Conservation (phyloP, 2,329 filamentous ascomycete genomes). For the Cadophora gregata region DNA sequence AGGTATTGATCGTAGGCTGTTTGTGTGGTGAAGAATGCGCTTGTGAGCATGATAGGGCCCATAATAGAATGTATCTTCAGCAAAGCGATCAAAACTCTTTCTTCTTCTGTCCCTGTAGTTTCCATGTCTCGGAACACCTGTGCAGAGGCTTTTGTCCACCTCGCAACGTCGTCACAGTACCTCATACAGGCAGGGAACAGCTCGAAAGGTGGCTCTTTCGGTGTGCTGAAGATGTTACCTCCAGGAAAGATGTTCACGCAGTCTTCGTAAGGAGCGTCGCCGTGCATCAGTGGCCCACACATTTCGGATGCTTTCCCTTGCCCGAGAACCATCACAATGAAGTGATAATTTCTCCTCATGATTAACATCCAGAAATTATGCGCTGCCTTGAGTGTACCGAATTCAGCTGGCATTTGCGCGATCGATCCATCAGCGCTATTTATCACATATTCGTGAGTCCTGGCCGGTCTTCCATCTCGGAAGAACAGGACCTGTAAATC, state of each 20-base stretch:
- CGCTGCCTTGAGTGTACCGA: slow-evolving; percentile 2
- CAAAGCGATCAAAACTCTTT: slow-evolving; percentile 20
- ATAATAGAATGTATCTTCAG: slow-evolving; percentile 21
- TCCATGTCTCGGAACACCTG: slow-evolving; percentile 7
- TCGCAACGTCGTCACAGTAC: slow-evolving; percentile 23
- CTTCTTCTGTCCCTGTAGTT: slow-evolving; percentile 12
- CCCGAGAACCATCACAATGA: slow-evolving; percentile 10
- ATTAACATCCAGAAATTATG: slow-evolving; percentile 21
- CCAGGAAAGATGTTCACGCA: slow-evolving; percentile 21
- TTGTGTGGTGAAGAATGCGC: slow-evolving; percentile 20
- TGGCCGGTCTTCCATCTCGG: slow-evolving; percentile 16
- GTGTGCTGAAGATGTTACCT: slow-evolving; percentile 20
- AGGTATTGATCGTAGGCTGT: slow-evolving; percentile 23
- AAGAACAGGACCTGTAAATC: slow-evolving; percentile 28
- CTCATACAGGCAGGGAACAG: slow-evolving; percentile 13
- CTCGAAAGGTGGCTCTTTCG: slow-evolving; percentile 21
- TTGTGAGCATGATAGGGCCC: slow-evolving; percentile 26
- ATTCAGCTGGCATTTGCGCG: slow-evolving; percentile 15
- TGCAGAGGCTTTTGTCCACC: slow-evolving; percentile 16
- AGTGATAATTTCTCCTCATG: slow-evolving; percentile 28
- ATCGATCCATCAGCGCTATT: neutral
- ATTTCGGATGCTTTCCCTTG: slow-evolving; percentile 6
- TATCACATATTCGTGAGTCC: slow-evolving; percentile 13
- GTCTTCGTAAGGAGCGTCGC: slow-evolving; percentile 21
- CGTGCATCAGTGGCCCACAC: slow-evolving; percentile 9